Evolutionary conservation across 306 rosid species (phyloP).

Genomic region (Cucurbita ficifolia): DNA sequence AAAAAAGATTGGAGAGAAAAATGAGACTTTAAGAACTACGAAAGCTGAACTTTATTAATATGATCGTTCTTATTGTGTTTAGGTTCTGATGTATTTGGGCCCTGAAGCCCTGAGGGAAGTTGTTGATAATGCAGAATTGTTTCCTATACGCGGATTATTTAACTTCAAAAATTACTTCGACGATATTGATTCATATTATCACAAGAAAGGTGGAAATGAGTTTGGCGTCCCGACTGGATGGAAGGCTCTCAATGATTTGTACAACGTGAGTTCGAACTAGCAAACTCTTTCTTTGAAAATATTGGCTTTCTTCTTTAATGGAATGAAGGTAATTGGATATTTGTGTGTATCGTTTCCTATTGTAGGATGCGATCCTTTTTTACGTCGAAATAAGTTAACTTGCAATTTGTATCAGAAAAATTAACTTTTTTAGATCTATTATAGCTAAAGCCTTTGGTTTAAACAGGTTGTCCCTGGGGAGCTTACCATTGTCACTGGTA

Average conservation of each 20-base stretch:
- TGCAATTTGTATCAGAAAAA: not conserved
- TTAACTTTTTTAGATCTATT: not conserved
- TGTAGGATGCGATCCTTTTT: not conserved
- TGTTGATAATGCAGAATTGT: constrained; percentile 71
- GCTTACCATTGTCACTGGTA: constrained; percentile 78
- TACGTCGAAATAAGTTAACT: not conserved
- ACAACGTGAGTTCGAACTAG: constrained; percentile 51
- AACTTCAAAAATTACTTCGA: constrained; percentile 60
- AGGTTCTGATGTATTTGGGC: constrained; percentile 96
- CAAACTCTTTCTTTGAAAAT: not conserved
- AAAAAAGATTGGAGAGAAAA: not conserved
- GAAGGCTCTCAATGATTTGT: constrained; percentile 52
- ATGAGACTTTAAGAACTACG: not conserved
- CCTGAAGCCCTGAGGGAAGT: constrained; percentile 51
- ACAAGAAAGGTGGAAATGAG: constrained; percentile 54
- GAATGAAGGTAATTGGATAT: not conserved
- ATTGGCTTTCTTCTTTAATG: not conserved
- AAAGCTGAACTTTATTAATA: not conserved
- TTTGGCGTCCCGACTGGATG: constrained; percentile 77
- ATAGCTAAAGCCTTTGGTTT: not conserved
- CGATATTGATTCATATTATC: constrained; percentile 80
- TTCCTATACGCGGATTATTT: constrained; percentile 91
- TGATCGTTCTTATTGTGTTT: not conserved
- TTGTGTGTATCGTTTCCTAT: not conserved
- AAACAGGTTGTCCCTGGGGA: constrained; percentile 89